These are phyloP conservation scores for Daldinia sp. DNA, from an alignment of 2,329 filamentous ascomycete species.

Conservation along the genomic window DNA sequence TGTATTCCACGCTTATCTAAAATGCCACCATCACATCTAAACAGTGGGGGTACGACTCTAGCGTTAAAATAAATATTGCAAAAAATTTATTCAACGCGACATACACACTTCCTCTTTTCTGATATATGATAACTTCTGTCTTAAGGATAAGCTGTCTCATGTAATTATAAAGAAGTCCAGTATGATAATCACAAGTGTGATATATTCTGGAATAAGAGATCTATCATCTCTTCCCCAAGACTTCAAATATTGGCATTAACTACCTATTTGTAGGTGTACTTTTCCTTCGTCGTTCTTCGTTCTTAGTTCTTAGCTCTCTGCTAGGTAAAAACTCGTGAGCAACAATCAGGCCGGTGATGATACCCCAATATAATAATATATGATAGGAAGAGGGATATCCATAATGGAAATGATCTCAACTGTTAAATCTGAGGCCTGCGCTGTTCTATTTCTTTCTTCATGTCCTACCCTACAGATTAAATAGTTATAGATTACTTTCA, in stretches of 20 bases:
- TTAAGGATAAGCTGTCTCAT: not conserved
- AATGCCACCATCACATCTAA: not conserved
- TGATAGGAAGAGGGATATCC: conserved; percentile 79
- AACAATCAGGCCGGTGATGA: conserved; percentile 71
- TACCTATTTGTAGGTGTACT: not conserved
- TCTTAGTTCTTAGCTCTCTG: conserved; percentile 18
- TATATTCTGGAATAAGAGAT: not conserved
- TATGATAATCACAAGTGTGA: not conserved
- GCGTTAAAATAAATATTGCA: conserved; percentile 5
- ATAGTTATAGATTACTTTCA: not conserved
- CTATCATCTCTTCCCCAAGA: not conserved
- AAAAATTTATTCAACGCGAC: conserved; percentile 2
- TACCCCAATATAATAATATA: conserved; percentile 64
- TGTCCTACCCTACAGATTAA: not conserved
- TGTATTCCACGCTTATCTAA: not conserved
- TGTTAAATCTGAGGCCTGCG: conserved; percentile 69
- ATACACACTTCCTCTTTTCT: not conserved
- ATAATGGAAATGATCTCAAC: conserved; percentile 70
- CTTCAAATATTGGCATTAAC: not conserved
- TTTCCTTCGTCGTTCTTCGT: conserved; percentile 43
- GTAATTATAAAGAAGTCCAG: not conserved
- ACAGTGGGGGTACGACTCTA: not conserved
- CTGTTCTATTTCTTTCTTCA: not conserved
- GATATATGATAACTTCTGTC: not conserved
- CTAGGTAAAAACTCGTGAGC: conserved; percentile 39